Conservation (phyloP, 2,329 filamentous ascomycete species). For the Curvularia sp. region DNA sequence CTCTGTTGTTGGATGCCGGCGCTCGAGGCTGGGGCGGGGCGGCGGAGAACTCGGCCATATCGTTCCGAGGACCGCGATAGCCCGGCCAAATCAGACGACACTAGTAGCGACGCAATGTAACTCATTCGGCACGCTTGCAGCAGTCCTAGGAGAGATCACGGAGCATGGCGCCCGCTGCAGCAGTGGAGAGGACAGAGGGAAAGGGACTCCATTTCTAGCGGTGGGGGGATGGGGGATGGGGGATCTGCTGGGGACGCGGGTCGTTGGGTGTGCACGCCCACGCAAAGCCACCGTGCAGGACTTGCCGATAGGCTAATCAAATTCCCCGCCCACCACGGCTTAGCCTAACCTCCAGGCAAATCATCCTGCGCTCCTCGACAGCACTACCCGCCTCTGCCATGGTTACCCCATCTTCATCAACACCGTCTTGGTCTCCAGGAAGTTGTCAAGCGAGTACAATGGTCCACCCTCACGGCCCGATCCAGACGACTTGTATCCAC, state of each 20-base stretch:
- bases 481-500: slow-evolving; percentile 51
- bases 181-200: slow-evolving; percentile 19
- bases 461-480: slow-evolving; percentile 48
- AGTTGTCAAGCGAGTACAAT: slow-evolving; percentile 42
- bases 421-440: slow-evolving; percentile 47
- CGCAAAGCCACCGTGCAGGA: slow-evolving; percentile 22
- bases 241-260: slow-evolving; percentile 15
- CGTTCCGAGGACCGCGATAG: slow-evolving; percentile 21
- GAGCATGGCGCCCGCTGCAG: slow-evolving; percentile 20
- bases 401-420: slow-evolving; percentile 36
- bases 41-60: slow-evolving; percentile 39
- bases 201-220: slow-evolving; percentile 21
- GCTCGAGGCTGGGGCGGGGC: slow-evolving; percentile 26
- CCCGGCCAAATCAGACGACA: slow-evolving; percentile 13
- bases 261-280: slow-evolving; percentile 4
- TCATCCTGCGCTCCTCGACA: background rate
- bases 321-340: slow-evolving; percentile 13
- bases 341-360: slow-evolving; percentile 15
- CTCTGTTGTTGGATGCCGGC: slow-evolving; percentile 28
- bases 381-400: background rate
- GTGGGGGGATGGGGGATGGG: slow-evolving; percentile 14
- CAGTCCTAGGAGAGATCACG: slow-evolving; percentile 20
- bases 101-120: slow-evolving; percentile 19
- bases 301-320: slow-evolving; percentile 25
- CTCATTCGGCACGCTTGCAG: slow-evolving; percentile 32